Percentiles rank a stretch among this genome's conserved stretches.
Evolutionary conservation across 2,329 filamentous ascomycete genomes (phyloP).

Genomic region (Colletotrichum australisinense): DNA sequence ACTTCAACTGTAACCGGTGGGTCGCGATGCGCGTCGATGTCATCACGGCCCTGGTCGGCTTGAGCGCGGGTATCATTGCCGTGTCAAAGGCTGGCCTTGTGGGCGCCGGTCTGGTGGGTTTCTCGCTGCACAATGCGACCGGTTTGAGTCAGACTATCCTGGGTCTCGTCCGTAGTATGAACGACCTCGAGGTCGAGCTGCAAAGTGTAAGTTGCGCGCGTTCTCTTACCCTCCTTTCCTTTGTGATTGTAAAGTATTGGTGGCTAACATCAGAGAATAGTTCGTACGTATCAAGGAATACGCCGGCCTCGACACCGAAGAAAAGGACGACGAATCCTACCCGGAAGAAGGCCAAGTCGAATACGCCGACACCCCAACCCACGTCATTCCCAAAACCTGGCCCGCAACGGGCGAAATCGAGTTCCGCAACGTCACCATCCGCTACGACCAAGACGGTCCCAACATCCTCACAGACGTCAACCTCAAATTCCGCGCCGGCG

Average conservation of each 20-base stretch:
- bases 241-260: too few species aligned
- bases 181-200: constrained; percentile 67
- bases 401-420: constrained; percentile 60
- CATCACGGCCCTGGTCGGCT: constrained; percentile 62
- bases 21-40: constrained; percentile 66
- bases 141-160: constrained; percentile 64
- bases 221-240: too few species aligned
- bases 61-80: constrained; percentile 64
- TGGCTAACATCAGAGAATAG: constrained; percentile 40
- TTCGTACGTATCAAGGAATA: constrained; percentile 63
- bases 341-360: constrained; percentile 47
- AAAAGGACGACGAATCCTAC: constrained; percentile 53
- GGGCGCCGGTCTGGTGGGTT: constrained; percentile 64
- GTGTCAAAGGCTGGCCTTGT: constrained; percentile 58
- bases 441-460: constrained; percentile 57
- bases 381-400: constrained; percentile 56
- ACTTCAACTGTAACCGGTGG: constrained; percentile 69
- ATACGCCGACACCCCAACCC: constrained; percentile 52
- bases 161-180: constrained; percentile 63
- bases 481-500: constrained; percentile 70
- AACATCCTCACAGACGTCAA: constrained; percentile 63
- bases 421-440: constrained; percentile 62
- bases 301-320: constrained; percentile 57
- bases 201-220: constrained; percentile 58
- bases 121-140: constrained; percentile 67